Conservation (phyloP, 1,139 yeast species). For the Candida sojae region DNA sequence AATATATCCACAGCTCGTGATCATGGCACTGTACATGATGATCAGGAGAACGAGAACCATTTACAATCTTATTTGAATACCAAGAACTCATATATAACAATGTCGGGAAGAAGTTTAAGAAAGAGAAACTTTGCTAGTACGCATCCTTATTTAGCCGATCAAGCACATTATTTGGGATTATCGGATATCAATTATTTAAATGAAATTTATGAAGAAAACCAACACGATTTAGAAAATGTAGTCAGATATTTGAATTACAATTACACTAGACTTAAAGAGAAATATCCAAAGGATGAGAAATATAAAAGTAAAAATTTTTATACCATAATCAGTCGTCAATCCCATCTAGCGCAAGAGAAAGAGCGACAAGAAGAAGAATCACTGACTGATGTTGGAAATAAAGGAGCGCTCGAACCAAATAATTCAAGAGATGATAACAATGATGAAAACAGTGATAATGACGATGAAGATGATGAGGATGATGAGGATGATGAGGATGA, state of each 20-base stretch:
- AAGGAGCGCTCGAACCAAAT: constrained; percentile 2
- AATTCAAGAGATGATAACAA: neutral
- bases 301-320: constrained; percentile 43
- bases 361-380: constrained; percentile 11
- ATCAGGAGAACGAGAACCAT: constrained; percentile 15
- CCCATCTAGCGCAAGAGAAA: constrained; percentile 11
- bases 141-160: constrained; percentile 51
- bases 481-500: constrained; percentile 11
- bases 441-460: constrained; percentile 13
- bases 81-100: constrained; percentile 3
- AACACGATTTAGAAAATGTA: constrained; percentile 34
- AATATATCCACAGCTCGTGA: neutral
- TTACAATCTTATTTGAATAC: constrained; percentile 16
- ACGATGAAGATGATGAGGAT: no score
- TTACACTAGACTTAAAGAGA: constrained; percentile 31
- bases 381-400: neutral
- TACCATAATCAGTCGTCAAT: constrained; percentile 32
- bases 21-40: constrained; percentile 2
- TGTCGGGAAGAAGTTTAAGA: constrained; percentile 35
- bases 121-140: constrained; percentile 49
- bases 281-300: constrained; percentile 42
- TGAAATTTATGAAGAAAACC: constrained; percentile 37
- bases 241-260: constrained; percentile 37
- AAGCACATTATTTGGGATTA: constrained; percentile 47
- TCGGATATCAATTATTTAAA: constrained; percentile 38